These are phyloP conservation scores for Cyclocybe aegerita DNA, from an alignment of 768 basidiomycete species.

Conservation along the genomic window DNA sequence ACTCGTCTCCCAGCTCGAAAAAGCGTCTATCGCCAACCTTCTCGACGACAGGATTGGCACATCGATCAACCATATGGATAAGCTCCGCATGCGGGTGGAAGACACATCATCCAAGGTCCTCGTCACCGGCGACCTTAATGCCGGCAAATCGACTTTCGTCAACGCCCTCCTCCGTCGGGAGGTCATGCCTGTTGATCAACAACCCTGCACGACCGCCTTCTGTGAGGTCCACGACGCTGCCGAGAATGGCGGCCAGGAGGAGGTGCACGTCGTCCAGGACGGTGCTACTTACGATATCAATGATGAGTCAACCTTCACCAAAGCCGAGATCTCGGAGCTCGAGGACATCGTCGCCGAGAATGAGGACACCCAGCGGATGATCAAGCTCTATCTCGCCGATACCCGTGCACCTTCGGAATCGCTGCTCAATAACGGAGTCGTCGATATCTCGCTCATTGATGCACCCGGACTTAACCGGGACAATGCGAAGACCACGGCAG, in stretches of 20 bases:
- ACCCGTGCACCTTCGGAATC: conserved; percentile 76
- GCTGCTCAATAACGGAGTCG: conserved; percentile 90
- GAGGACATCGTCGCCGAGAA: conserved; percentile 79
- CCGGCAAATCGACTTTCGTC: conserved; percentile 98
- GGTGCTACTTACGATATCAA: conserved; percentile 63
- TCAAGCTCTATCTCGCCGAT: conserved; percentile 91
- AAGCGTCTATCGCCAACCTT: conserved; percentile 88
- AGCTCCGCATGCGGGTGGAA: conserved; percentile 81
- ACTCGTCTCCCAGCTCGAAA: conserved; percentile 91
- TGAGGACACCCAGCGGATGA: conserved; percentile 66
- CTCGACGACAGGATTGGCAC: conserved; percentile 80
- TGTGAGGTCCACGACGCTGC: conserved; percentile 93
- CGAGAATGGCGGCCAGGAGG: conserved; percentile 78
- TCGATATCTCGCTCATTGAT: conserved; percentile 97
- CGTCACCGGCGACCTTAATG: conserved; percentile 97
- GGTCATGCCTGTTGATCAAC: conserved; percentile 97
- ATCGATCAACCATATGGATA: conserved; percentile 77
- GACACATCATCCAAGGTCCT: conserved; percentile 95
- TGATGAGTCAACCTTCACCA: conserved; percentile 77
- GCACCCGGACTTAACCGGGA: conserved; percentile 98
- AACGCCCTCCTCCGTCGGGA: conserved; percentile 90
- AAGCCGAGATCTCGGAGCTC: conserved; percentile 64
- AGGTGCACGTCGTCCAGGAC: conserved; percentile 80
- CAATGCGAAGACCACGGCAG: conserved; percentile 88
- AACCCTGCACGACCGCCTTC: conserved; percentile 96